Evolutionary conservation across 306 rosid genomes (phyloP), one percentile per base, ranked within the genome.

Genomic region (Cucurbita maxima): DNA sequence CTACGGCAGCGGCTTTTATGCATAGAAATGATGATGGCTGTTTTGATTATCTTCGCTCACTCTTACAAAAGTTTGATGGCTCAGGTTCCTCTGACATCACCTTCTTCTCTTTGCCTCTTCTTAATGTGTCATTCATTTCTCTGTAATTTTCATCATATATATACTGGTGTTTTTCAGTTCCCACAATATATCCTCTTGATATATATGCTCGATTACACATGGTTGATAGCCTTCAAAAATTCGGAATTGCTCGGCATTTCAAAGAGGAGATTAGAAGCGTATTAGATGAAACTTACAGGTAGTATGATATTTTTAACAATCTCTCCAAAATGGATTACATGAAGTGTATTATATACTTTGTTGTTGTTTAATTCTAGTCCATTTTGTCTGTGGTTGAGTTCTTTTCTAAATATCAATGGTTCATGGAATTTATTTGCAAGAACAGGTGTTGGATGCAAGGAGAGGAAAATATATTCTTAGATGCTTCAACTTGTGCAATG

Each of bases 251-350:
- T 77, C 77, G 76, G 76, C 90, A 90, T 83, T 93, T 93, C 82
- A 74, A 82, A 75, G 82, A 86, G 64, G 96, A 93, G 79, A 86
- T 90, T 71, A 83, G 6, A 68, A 79, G 76, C 37, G 87, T 85
- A 73, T 81, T 93, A 61, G 96, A 88, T 73, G 96, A 90, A 82
- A 88, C 87, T 66, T 86, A 87, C 81, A 81, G 91, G 96, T 88
- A 84, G 57, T 73, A 22, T 45, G 73, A 77, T 58, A 58, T 73
- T 55, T 68, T 66, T 56, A 50, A 48, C 19, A 72, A 13, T 34
- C 43, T 0, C 66, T 5, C 19, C 59, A 55, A 3, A 6, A 3
- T 59, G 41, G 19, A 60, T 34, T 34, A 34, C 64, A 58, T 36
- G 52, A 74, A 30, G 34, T 30, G 34, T 30, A 30, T 20, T 44